Percentiles rank a stretch among this genome's conserved stretches.
phyloP scores from a whole-genome alignment of 441 rosid genomes.

The Aleurites moluccanus region DNA sequence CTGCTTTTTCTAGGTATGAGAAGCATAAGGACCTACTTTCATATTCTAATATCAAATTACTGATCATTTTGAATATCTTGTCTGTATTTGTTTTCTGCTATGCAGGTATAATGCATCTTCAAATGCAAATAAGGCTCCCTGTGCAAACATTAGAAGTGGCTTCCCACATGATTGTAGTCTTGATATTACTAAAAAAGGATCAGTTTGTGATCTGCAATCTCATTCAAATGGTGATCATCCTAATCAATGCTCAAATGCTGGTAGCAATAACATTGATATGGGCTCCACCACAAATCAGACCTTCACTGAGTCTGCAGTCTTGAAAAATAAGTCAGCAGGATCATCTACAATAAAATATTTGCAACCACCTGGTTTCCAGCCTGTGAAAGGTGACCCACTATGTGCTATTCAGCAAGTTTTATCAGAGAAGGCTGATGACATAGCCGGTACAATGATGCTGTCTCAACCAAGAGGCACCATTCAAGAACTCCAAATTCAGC shows the following conservation, averaged over 20 bases:
- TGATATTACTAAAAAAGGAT: constrained; percentile 36
- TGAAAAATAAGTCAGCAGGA: constrained; percentile 40
- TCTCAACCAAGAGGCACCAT: constrained; percentile 32
- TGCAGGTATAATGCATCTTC: constrained; percentile 48
- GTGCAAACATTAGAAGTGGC: constrained; percentile 37
- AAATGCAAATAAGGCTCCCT: constrained; percentile 37
- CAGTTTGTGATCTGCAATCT: constrained; percentile 31
- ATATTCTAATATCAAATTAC: neutral
- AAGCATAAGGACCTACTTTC: neutral
- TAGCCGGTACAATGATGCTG: constrained; percentile 16
- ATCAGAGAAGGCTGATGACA: constrained; percentile 35
- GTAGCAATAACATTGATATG: constrained; percentile 55
- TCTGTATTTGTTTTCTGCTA: constrained; percentile 10
- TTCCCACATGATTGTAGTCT: constrained; percentile 37
- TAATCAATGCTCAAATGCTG: constrained; percentile 47
- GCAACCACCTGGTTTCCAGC: constrained; percentile 37
- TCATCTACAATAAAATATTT: constrained; percentile 37
- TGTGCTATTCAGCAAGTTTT: constrained; percentile 29
- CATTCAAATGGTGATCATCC: constrained; percentile 39
- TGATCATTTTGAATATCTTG: constrained; percentile 10
- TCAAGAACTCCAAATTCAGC: constrained; percentile 35
- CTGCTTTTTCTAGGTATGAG: constrained; percentile 64
- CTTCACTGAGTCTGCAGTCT: constrained; percentile 26
- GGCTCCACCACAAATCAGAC: constrained; percentile 46
- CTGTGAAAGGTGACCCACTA: constrained; percentile 27